phyloP scores from a whole-genome alignment of 805 yeast species.

The Candida montana region DNA sequence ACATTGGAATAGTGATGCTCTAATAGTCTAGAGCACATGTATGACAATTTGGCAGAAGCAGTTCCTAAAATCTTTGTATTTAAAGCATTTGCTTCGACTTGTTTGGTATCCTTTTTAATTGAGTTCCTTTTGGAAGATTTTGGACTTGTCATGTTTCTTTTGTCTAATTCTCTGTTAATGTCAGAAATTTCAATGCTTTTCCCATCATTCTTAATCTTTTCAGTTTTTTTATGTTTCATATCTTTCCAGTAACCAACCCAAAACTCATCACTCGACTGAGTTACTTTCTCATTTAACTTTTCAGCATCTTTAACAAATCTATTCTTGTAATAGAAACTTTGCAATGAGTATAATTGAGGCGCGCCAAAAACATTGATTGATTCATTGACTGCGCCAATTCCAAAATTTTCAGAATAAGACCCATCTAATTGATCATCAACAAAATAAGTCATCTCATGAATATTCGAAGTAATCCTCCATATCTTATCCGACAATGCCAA shows the following conservation, averaged over 20 bases:
- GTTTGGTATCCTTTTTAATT: background rate
- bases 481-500: constrained; percentile 45
- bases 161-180: constrained; percentile 22
- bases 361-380: constrained; percentile 47
- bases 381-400: constrained; percentile 35
- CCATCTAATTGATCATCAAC: constrained; percentile 38
- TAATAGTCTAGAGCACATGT: constrained; percentile 46
- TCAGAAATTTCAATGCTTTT: constrained; percentile 27
- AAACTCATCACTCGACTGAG: constrained; percentile 34
- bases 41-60: constrained; percentile 59
- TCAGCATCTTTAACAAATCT: constrained; percentile 34
- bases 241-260: constrained; percentile 53
- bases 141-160: constrained; percentile 4
- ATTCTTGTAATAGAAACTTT: constrained; percentile 48
- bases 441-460: constrained; percentile 64
- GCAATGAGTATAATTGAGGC: constrained; percentile 49
- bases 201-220: constrained; percentile 34
- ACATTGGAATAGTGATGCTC: constrained; percentile 43
- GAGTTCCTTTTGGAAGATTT: too few relatives aligned
- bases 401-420: constrained; percentile 34
- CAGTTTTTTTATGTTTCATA: constrained; percentile 31
- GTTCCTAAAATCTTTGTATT: constrained; percentile 46
- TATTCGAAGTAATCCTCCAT: constrained; percentile 53
- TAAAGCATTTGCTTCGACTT: background rate
- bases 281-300: constrained; percentile 30